Percentiles rank a stretch among this genome's conserved stretches.
These are phyloP conservation scores for Suillus occidentalis DNA, from an alignment of 768 basidiomycete genomes.

Conservation along the genomic window DNA sequence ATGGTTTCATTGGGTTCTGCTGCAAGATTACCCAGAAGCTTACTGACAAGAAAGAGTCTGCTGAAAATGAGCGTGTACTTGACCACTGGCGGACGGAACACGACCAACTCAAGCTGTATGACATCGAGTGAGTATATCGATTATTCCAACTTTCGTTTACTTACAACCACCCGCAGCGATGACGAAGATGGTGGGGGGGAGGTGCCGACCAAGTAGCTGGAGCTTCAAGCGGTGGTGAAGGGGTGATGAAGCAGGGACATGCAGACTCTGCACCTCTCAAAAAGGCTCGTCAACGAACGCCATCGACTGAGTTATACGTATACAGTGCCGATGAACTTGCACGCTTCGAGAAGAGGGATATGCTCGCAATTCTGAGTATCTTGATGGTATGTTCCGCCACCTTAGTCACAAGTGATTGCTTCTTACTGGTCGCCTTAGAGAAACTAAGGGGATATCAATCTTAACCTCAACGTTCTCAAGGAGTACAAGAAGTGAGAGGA, in stretches of 20 bases:
- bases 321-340: conserved; percentile 73
- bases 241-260: conserved; percentile 31
- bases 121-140: no score
- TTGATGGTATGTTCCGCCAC: conserved; percentile 68
- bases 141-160: no score
- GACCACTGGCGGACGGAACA: no score
- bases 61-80: no score
- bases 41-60: no score
- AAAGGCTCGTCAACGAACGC: conserved; percentile 36
- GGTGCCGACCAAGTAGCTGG: conserved; percentile 25
- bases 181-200: no score
- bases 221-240: conserved; percentile 31
- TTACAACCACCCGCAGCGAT: no score
- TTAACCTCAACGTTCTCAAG: conserved; percentile 82
- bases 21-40: no score
- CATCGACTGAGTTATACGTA: conserved; percentile 62
- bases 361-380: conserved; percentile 73
- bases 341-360: conserved; percentile 66
- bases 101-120: no score
- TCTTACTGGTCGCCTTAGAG: conserved; percentile 46
- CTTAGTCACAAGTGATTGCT: conserved; percentile 8
- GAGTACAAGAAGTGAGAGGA: conserved; percentile 92
- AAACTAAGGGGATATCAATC: conserved; percentile 80
- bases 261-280: conserved; percentile 15
- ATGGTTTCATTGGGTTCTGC: no score